phyloP scores from a whole-genome alignment of 768 basidiomycete species.

The Mrakia blollopis region DNA sequence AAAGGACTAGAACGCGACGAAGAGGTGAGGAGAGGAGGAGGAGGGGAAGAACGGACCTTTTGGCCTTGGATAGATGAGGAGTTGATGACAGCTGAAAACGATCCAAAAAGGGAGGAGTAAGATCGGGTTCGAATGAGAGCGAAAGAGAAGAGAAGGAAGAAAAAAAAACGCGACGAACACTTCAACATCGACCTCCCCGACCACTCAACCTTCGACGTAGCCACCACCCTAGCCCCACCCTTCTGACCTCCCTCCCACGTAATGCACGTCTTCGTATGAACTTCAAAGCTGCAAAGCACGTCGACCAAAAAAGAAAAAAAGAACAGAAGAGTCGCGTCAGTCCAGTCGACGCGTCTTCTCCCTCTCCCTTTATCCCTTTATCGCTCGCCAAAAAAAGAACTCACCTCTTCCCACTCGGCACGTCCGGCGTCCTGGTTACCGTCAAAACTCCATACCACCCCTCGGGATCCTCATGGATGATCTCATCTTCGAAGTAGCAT shows the following conservation, averaged over 20 bases:
- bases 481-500: slow-evolving; percentile 34
- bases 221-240: slow-evolving; percentile 33
- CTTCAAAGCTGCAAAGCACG: slow-evolving; percentile 27
- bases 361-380: neutral
- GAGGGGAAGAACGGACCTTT: neutral
- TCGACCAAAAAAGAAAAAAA: neutral
- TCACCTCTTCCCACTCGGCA: slow-evolving; percentile 36
- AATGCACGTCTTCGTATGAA: slow-evolving; percentile 33
- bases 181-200: slow-evolving; percentile 34
- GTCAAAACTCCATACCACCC: slow-evolving; percentile 35
- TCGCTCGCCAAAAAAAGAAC: neutral
- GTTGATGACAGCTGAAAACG: slow-evolving; percentile 12
- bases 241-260: slow-evolving; percentile 33
- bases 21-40: neutral
- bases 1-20: neutral
- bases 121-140: no score
- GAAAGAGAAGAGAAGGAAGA: neutral
- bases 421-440: slow-evolving; percentile 35
- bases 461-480: slow-evolving; percentile 34
- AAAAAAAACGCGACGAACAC: slow-evolving; percentile 13
- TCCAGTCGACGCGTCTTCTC: neutral
- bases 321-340: neutral
- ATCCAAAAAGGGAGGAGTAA: neutral
- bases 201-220: slow-evolving; percentile 36
- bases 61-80: slow-evolving; percentile 22